A percentile compares a stretch with the other conserved stretches of the same genome.
Conservation (phyloP, 2,329 filamentous ascomycete genomes). For the Rutstroemia sp. region DNA sequence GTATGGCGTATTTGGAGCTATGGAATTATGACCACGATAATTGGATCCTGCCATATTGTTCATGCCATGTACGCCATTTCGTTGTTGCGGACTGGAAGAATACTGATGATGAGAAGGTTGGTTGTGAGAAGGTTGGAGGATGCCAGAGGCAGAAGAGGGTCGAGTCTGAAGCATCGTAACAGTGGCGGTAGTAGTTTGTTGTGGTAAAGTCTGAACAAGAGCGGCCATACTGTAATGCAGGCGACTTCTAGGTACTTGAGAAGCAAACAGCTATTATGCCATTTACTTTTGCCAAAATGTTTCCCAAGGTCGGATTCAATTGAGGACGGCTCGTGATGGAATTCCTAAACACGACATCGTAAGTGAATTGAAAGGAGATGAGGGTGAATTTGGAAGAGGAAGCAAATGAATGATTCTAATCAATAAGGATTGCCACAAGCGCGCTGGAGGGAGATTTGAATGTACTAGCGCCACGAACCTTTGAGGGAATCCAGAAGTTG, state of each 20-base stretch:
- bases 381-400: conserved; percentile 10
- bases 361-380: not conserved
- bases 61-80: conserved; percentile 44
- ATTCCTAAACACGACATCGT: conserved; percentile 12
- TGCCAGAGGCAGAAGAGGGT: conserved; percentile 55
- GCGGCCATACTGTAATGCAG: conserved; percentile 62
- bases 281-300: conserved; percentile 16
- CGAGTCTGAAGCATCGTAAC: conserved; percentile 70
- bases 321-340: conserved; percentile 1
- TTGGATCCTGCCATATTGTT: conserved; percentile 38
- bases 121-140: conserved; percentile 31
- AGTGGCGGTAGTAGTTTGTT: conserved; percentile 65
- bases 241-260: conserved; percentile 15
- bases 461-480: conserved; percentile 23
- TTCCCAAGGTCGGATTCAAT: not conserved
- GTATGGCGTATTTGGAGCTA: conserved; percentile 64
- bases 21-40: conserved; percentile 44
- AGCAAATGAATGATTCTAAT: not conserved
- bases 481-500: conserved; percentile 14
- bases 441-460: conserved; percentile 12
- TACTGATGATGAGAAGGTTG: conserved; percentile 38
- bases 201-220: conserved; percentile 73
- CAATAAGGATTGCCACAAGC: conserved; percentile 4
- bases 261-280: conserved; percentile 16
- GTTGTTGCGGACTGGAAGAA: conserved; percentile 38